These are phyloP conservation scores for Lolium rigidum DNA, from an alignment of 176 grass and related monocot genomes.

Conservation along the genomic window DNA sequence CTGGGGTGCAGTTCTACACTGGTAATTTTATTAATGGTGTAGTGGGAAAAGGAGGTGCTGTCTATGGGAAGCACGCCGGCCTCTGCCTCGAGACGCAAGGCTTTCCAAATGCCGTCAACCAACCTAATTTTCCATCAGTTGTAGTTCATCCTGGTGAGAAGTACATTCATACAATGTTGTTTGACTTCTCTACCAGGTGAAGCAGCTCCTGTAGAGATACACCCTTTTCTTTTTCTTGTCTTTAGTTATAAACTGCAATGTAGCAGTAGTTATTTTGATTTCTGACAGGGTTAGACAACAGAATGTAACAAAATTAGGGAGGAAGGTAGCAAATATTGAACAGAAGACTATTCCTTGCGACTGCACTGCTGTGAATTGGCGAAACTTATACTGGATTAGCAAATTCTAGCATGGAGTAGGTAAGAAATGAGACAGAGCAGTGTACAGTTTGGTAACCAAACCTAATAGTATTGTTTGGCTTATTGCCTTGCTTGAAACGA, in stretches of 20 bases:
- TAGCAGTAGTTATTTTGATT: conserved; percentile 32
- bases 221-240: neutral
- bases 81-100: conserved; percentile 93
- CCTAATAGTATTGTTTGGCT: neutral
- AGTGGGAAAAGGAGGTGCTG: conserved; percentile 66
- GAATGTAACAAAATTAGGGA: conserved; percentile 18
- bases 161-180: conserved; percentile 81
- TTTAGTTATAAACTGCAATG: conserved; percentile 1
- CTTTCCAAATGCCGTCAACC: conserved; percentile 91
- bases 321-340: neutral
- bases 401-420: conserved; percentile 25
- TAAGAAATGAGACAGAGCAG: neutral
- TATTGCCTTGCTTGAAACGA: neutral
- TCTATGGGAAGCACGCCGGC: conserved; percentile 68
- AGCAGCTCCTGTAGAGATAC: conserved; percentile 33
- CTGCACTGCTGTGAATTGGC: neutral
- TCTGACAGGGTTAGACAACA: conserved; percentile 30
- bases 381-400: conserved; percentile 25
- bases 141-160: conserved; percentile 73
- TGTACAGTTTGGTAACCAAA: neutral
- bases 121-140: conserved; percentile 76
- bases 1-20: conserved; percentile 91
- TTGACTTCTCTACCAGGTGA: conserved; percentile 66
- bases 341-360: neutral
- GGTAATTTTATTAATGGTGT: conserved; percentile 71